Base-by-base conservation (phyloP, 768 basidiomycete genomes). In the Heimioporus sp. region DNA sequence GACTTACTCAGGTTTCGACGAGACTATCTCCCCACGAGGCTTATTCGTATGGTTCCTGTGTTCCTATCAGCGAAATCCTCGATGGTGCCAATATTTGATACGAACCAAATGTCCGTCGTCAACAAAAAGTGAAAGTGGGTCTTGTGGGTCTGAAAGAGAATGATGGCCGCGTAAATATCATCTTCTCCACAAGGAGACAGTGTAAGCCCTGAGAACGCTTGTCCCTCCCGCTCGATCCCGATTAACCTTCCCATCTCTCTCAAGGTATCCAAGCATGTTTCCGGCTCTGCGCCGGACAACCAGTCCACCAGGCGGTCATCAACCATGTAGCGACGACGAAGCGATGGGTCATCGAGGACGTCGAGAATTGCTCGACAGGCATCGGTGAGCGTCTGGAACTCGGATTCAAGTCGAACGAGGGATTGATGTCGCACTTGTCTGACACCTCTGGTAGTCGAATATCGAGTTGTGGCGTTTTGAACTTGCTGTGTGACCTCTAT, bases 81-180 rank as follows among this genome's bases (percentile, higher is more conserved):
- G 24, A 28, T 28, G 28, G 15, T 10, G 1, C 7, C 11, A 30
- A 32, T 5, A 15, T 13, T 4, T 12, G 38, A n/a, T 28, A 39
- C 47, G 37, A n/a, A 58, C 56, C 56, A 58, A n/a, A 57, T 43
- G 15, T 49, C 38, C 17, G 43, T 57, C 16, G 32, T 47, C 11
- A 58, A 41, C 44, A 58, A 43, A 28, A 49, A 58, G 17, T 49
- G 44, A 37, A 58, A 57, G 16, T 58, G 41, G 0, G 48, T 35
- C 13, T 44, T 49, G 28, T 36, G 50, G 10, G 32, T 15, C 20
- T 37, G 17, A 13, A 58, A 58, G 32, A 50, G 48, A 1, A 11
- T 3, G 17, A 54, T 30, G 24, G 46, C 48, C 4, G 0, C 16
- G 12, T 46, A 39, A 19, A 59, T 3, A 10, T 38, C 32, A 10